Conservation (phyloP, 2,329 filamentous ascomycete genomes). For the Acrocalymma vagum region DNA sequence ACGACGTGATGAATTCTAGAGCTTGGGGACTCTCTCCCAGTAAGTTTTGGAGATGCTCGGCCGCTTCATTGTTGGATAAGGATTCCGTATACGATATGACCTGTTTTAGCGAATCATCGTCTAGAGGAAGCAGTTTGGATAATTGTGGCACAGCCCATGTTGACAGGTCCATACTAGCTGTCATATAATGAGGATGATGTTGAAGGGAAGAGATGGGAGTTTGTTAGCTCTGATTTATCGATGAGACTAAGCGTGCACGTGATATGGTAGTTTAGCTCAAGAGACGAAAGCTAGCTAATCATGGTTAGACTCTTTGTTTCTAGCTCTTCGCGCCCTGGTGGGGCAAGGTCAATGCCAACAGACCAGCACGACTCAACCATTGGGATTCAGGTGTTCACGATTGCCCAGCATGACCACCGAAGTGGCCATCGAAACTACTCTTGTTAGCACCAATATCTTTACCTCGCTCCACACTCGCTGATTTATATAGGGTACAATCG, state of each 20-base stretch:
- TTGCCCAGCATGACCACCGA: slow-evolving; percentile 62
- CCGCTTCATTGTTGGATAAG: slow-evolving; percentile 79
- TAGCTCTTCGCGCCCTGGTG: too few species aligned
- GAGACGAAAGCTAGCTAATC: too few species aligned
- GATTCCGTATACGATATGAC: slow-evolving; percentile 82
- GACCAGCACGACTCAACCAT: slow-evolving; percentile 1
- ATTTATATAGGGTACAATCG: slow-evolving; percentile 74
- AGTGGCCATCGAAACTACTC: slow-evolving; percentile 82
- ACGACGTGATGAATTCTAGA: slow-evolving; percentile 75
- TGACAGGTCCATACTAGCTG: slow-evolving; percentile 49
- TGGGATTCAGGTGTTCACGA: too few species aligned
- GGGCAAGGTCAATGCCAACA: too few species aligned
- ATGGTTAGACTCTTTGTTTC: too few species aligned
- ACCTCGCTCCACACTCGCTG: slow-evolving; percentile 5
- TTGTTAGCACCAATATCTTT: slow-evolving; percentile 65
- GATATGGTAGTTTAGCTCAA: too few species aligned
- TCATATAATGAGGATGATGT: slow-evolving; percentile 7
- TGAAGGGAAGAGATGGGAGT: slow-evolving; percentile 3
- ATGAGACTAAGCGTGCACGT: too few species aligned
- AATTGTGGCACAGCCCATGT: slow-evolving; percentile 75
- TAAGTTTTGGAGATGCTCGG: slow-evolving; percentile 85
- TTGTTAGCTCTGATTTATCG: slow-evolving; percentile 28
- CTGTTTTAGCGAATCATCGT: slow-evolving; percentile 84
- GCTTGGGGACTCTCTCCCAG: slow-evolving; percentile 84
- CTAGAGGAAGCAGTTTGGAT: slow-evolving; percentile 80